Evolutionary conservation across 2,329 filamentous ascomycete genomes (phyloP).

Genomic region (Colletotrichum lentis): DNA sequence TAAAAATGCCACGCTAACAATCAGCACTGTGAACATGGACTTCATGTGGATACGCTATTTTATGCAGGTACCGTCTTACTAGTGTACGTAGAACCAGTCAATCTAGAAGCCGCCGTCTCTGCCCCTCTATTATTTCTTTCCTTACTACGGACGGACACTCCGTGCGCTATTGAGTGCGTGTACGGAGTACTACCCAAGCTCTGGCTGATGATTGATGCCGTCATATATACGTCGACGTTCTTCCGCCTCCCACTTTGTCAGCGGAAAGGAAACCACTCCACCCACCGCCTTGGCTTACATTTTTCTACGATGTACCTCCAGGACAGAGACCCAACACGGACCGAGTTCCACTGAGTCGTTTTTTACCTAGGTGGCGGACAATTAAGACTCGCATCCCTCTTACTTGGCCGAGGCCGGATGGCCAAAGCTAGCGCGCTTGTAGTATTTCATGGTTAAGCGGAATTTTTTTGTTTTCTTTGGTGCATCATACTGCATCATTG

Average conservation of each 20-base stretch:
- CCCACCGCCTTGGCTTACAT: background rate
- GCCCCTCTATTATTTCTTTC: constrained; percentile 16
- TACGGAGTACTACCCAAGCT: background rate
- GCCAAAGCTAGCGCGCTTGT: background rate
- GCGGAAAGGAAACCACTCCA: background rate
- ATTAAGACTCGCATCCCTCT: background rate
- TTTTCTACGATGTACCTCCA: background rate
- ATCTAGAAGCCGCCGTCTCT: background rate
- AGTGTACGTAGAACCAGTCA: constrained; percentile 19
- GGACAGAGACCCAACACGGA: background rate
- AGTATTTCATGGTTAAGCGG: no score
- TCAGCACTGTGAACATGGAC: constrained; percentile 6
- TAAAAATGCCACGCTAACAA: background rate
- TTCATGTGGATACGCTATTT: constrained; percentile 23
- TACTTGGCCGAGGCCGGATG: background rate
- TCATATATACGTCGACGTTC: constrained; percentile 21
- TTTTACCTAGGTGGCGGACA: background rate
- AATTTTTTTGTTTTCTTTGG: no score
- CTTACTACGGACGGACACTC: background rate
- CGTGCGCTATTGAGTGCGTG: no score
- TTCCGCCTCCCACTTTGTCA: constrained; percentile 12
- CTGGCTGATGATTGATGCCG: constrained; percentile 12
- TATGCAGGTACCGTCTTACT: constrained; percentile 41
- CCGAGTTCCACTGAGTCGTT: background rate
- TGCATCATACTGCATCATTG: background rate